Evolutionary conservation across 345 rosid genomes (phyloP).

Genomic region (Salix brachista): DNA sequence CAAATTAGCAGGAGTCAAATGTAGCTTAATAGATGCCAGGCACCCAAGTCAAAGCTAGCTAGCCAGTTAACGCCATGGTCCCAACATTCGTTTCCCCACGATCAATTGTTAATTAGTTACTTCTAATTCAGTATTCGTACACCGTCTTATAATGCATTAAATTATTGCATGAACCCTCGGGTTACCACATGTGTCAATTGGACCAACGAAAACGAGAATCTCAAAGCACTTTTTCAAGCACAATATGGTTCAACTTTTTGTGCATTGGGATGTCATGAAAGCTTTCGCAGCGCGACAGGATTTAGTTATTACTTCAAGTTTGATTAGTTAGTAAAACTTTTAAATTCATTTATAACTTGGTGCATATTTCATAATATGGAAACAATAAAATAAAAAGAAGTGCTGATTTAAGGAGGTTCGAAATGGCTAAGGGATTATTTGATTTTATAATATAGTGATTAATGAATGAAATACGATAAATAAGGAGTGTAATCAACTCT

Average conservation of each 20-base stretch:
- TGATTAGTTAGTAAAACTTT: too few relatives aligned
- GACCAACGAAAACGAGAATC: constrained; percentile 24
- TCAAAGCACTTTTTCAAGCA: constrained; percentile 15
- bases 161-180: constrained; percentile 33
- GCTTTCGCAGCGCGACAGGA: neutral
- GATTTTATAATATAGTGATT: too few relatives aligned
- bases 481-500: too few relatives aligned
- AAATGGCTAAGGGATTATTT: too few relatives aligned
- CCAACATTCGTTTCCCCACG: constrained; percentile 25
- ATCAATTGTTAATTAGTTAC: neutral
- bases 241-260: neutral
- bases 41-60: constrained; percentile 5
- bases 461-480: too few relatives aligned
- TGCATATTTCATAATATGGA: too few relatives aligned
- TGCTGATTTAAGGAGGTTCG: too few relatives aligned
- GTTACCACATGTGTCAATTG: constrained; percentile 42
- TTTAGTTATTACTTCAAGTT: too few relatives aligned
- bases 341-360: too few relatives aligned
- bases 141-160: neutral
- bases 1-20: neutral
- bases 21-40: too few relatives aligned
- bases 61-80: neutral
- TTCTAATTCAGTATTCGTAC: neutral
- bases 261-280: neutral
- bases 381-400: too few relatives aligned